Evolutionary conservation across 2,329 filamentous ascomycete genomes (phyloP).

Genomic region (Daldinia sp.): DNA sequence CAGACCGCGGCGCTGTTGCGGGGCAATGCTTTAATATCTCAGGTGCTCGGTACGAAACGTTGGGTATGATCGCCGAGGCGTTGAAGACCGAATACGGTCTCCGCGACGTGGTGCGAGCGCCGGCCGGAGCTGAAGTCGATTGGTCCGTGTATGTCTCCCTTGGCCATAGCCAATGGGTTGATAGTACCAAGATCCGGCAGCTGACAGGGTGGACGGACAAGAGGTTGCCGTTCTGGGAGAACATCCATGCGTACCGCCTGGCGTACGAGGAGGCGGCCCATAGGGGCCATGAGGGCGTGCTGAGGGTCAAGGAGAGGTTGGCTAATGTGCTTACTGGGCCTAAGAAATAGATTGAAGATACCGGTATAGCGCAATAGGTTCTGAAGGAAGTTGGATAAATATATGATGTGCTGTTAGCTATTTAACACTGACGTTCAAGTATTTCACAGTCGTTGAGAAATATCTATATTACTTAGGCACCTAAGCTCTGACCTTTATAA

Average conservation of each 20-base stretch:
- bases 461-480: not conserved
- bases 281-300: slow-evolving; percentile 46
- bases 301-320: slow-evolving; percentile 44
- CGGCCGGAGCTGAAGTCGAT: not conserved
- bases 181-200: slow-evolving; percentile 56
- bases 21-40: slow-evolving; percentile 62
- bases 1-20: slow-evolving; percentile 49
- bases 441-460: not conserved
- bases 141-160: slow-evolving; percentile 45
- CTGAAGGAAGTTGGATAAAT: not conserved
- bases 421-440: not conserved
- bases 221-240: slow-evolving; percentile 54
- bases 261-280: slow-evolving; percentile 55
- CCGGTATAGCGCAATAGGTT: not conserved
- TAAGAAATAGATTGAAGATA: not conserved
- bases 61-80: slow-evolving; percentile 54
- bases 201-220: slow-evolving; percentile 58
- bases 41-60: slow-evolving; percentile 58
- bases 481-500: not conserved
- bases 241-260: slow-evolving; percentile 53
- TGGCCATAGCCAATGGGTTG: slow-evolving; percentile 58
- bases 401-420: not conserved
- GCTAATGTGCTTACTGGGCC: not conserved
- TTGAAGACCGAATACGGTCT: slow-evolving; percentile 58
- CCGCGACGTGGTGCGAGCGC: slow-evolving; percentile 4